These are phyloP conservation scores for Lophiostoma macrostomum DNA, from an alignment of 495 filamentous ascomycete species.

Conservation along the genomic window DNA sequence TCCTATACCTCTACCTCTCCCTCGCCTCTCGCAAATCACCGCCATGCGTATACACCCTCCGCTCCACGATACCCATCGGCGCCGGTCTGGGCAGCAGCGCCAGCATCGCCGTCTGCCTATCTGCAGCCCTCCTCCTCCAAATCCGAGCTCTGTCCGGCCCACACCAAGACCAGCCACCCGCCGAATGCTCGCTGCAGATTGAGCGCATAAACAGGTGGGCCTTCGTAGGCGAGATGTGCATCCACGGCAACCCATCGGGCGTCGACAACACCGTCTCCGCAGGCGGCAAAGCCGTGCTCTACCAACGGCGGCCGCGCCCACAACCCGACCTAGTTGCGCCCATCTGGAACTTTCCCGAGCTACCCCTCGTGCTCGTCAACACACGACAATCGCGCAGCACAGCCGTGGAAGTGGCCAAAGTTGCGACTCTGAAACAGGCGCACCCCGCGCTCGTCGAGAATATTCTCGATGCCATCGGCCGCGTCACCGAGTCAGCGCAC, in stretches of 20 bases:
- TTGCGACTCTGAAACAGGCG: conserved; percentile 62
- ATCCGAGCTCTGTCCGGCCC: conserved; percentile 82
- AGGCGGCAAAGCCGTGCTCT: conserved; percentile 88
- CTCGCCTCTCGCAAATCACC: conserved; percentile 74
- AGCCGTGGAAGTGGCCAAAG: conserved; percentile 78
- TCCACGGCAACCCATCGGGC: conserved; percentile 92
- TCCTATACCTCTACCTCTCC: conserved; percentile 90
- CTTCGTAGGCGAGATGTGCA: conserved; percentile 93
- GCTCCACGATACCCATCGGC: conserved; percentile 90
- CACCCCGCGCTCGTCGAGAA: conserved; percentile 70
- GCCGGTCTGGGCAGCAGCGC: conserved; percentile 91
- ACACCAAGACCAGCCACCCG: conserved; percentile 78
- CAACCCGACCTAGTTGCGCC: conserved; percentile 75
- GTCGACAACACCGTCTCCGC: conserved; percentile 97
- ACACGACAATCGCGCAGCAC: conserved; percentile 82
- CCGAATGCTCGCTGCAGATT: conserved; percentile 78
- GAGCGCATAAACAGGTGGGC: conserved; percentile 97
- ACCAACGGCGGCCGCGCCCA: conserved; percentile 72
- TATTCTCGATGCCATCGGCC: conserved; percentile 79
- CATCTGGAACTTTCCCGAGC: conserved; percentile 79
- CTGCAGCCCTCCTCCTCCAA: conserved; percentile 80
- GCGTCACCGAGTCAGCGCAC: conserved; percentile 71
- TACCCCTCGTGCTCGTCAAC: conserved; percentile 86
- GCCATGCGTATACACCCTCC: conserved; percentile 82
- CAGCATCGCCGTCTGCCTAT: conserved; percentile 86